These are phyloP conservation scores for Ceratocystiopsis minuta DNA, from an alignment of 2,329 filamentous ascomycete genomes.

Conservation along the genomic window DNA sequence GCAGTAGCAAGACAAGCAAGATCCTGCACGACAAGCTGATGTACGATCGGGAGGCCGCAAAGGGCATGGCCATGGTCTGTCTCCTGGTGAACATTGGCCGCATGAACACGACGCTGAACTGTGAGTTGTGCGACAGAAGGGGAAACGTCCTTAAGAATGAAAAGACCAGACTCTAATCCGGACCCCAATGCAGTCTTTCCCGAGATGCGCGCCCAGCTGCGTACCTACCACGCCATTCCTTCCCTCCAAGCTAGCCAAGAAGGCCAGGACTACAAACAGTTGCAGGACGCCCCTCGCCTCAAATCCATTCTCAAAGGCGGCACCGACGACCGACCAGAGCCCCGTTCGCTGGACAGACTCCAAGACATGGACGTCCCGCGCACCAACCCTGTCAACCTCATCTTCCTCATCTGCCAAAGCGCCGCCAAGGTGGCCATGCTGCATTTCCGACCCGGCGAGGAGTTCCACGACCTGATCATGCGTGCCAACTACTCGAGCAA, in stretches of 20 bases:
- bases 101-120: conserved; percentile 98
- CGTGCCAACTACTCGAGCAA: conserved; percentile 62
- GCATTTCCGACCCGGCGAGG: conserved; percentile 68
- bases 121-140: conserved; percentile 30
- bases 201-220: conserved; percentile 93
- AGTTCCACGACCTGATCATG: conserved; percentile 97
- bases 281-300: conserved; percentile 86
- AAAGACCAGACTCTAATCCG: too few species aligned
- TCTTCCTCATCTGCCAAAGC: conserved; percentile 83
- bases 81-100: conserved; percentile 89
- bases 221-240: conserved; percentile 95
- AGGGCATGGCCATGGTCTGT: conserved; percentile 99
- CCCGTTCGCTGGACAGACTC: conserved; percentile 66
- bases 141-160: too few species aligned
- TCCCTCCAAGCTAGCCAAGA: conserved; percentile 91
- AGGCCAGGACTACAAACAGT: conserved; percentile 88
- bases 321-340: conserved; percentile 76
- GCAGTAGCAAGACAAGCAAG: conserved; percentile 98
- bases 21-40: conserved; percentile 92
- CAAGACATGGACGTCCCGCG: conserved; percentile 47
- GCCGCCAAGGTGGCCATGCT: conserved; percentile 83
- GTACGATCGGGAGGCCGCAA: conserved; percentile 76
- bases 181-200: conserved; percentile 57
- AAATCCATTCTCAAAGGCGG: conserved; percentile 97
- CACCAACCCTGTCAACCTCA: conserved; percentile 92